Conservation (phyloP, 129 eudicot genomes). For the Smallanthus sonchifolius region DNA sequence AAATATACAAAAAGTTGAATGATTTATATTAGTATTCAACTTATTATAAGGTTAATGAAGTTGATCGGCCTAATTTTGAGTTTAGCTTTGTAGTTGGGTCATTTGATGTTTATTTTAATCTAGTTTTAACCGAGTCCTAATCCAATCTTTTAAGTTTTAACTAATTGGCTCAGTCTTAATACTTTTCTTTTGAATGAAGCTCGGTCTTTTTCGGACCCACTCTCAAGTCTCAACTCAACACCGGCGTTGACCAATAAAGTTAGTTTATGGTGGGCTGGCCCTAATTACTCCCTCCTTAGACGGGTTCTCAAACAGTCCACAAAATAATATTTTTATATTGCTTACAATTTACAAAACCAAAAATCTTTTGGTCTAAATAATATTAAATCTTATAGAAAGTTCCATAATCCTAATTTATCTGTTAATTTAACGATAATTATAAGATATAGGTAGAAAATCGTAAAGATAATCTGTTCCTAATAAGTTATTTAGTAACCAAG, state of each 20-base stretch:
- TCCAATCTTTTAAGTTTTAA: background rate
- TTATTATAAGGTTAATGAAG: background rate
- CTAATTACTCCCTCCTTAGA: background rate
- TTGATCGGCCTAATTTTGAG: background rate
- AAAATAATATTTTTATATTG: too few relatives aligned
- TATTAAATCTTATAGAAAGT: background rate
- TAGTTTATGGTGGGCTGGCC: background rate
- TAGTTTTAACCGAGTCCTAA: background rate
- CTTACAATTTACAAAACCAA: background rate
- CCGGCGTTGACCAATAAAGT: background rate
- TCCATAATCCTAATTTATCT: background rate
- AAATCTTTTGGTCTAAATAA: background rate
- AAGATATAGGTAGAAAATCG: too few relatives aligned
- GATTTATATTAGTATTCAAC: background rate
- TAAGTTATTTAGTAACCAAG: too few relatives aligned
- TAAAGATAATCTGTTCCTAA: too few relatives aligned
- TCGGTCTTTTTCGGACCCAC: slow-evolving; percentile 2
- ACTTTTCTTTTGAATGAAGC: background rate
- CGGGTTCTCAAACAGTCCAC: background rate
- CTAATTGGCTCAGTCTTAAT: background rate
- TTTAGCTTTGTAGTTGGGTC: background rate
- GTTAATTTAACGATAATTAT: background rate
- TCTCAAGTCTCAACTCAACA: background rate
- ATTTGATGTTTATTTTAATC: background rate
- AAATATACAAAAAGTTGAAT: background rate